Conservation (phyloP, 1,139 yeast species). For the Nadsonia starkeyi-henricii region DNA sequence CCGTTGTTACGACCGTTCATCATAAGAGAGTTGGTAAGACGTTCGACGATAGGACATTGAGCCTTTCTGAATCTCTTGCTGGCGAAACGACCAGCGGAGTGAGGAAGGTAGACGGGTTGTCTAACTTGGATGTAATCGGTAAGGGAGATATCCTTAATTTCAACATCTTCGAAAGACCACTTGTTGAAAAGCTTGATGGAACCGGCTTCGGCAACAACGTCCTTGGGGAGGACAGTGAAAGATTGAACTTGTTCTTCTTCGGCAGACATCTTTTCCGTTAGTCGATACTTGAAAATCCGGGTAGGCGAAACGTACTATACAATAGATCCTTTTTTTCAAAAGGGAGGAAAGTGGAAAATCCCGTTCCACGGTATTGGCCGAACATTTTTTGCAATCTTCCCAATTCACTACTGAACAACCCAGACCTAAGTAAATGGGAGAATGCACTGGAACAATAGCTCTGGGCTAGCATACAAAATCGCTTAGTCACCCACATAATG, state of each 20-base stretch:
- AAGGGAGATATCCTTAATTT: conserved; percentile 94
- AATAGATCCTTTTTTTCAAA: background rate
- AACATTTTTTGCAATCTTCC: background rate
- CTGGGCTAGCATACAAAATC: background rate
- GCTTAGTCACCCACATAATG: background rate
- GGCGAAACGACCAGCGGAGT: conserved; percentile 99
- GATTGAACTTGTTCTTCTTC: conserved; percentile 17
- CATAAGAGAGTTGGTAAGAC: conserved; percentile 99
- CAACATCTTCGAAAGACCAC: conserved; percentile 97
- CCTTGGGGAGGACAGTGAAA: conserved; percentile 84
- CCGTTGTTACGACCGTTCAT: conserved; percentile 99
- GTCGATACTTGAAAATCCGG: background rate
- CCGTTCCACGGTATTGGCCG: background rate
- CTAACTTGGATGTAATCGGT: conserved; percentile 97
- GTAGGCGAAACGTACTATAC: background rate
- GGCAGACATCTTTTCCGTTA: conserved; percentile 1
- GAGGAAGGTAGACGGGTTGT: conserved; percentile 95
- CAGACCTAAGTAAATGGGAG: background rate
- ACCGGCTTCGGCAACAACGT: conserved; percentile 88
- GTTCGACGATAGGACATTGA: conserved; percentile 98
- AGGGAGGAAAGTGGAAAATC: background rate
- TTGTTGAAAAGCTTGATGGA: conserved; percentile 98
- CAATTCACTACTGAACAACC: background rate
- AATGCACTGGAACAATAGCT: background rate
- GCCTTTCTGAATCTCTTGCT: conserved; percentile 99